phyloP scores from a whole-genome alignment of 129 eudicot genomes.

The carrot (Daucus carota) region DNA sequence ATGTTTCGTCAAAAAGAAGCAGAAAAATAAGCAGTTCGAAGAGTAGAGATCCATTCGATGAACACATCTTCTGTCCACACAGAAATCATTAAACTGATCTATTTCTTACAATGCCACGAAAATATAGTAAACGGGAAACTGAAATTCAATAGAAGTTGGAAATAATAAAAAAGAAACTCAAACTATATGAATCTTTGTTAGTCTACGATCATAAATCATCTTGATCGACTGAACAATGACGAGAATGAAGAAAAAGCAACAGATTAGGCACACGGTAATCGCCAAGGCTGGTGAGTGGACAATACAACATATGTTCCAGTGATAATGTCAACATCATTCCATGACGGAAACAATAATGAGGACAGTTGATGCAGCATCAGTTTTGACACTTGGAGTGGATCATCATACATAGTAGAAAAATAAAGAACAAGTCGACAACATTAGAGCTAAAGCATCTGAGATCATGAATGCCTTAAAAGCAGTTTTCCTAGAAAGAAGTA shows the following conservation, averaged over 20 bases:
- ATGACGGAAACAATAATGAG: not conserved
- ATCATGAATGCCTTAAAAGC: not conserved
- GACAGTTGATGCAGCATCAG: not conserved
- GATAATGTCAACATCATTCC: not conserved
- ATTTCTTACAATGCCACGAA: too few relatives aligned
- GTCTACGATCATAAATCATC: not conserved
- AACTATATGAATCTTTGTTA: not conserved
- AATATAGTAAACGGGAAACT: too few relatives aligned
- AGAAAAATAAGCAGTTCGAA: too few relatives aligned
- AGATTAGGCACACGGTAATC: not conserved
- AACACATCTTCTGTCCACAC: too few relatives aligned
- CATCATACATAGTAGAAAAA: not conserved
- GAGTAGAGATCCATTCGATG: too few relatives aligned
- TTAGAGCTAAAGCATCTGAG: not conserved
- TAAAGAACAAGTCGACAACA: not conserved
- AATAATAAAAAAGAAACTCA: too few relatives aligned
- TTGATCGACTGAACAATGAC: not conserved
- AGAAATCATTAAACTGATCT: too few relatives aligned
- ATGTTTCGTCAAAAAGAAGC: too few relatives aligned
- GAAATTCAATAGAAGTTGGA: not conserved
- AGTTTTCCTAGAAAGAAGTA: not conserved
- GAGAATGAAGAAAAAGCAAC: not conserved
- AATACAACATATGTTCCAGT: not conserved
- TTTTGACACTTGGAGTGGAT: not conserved
- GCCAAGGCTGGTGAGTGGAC: not conserved